Evolutionary conservation across 2,329 filamentous ascomycete species (phyloP), one percentile per base, ranked within the genome.

Genomic region (Cordyceps cateniannulata): DNA sequence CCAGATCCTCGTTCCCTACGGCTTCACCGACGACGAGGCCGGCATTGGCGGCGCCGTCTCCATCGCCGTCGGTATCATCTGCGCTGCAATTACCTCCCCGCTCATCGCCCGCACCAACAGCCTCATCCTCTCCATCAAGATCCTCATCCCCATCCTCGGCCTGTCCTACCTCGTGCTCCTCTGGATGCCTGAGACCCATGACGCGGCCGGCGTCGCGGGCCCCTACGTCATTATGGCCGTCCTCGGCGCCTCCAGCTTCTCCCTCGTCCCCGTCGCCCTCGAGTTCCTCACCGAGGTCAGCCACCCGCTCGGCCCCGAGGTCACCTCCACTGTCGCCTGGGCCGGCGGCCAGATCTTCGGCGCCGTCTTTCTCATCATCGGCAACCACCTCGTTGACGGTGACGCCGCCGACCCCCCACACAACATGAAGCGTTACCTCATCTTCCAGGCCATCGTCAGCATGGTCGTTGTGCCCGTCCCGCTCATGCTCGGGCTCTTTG

Each of bases 21-120:
- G 85, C 68, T 96, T 91, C 81, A 83, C 78, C 62, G 89, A 96
- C 71, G 88, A 88, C 65, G 82, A 96, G 60, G 90, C 93, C 24
- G 95, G 95, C 38, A 93, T 98, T 68, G 91, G 88, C 12, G 95
- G 95, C 65, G 95, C 90, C 0, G 75, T 98, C 9, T 82, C 98
- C 38, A 98, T 98, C 70, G 81, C 96, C 51, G 90, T 95, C 58
- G 95, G 95, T 9, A 85, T 99, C 1, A 80, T 96, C 49, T 75
- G 83, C 5, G 83, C 91, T 0, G 95, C 91, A 16, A 79, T 96
- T 63, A 81, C 85, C 0, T 90, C 88, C 0, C 93, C 93, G 0
- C 80, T 97, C 66, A 84, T 96, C 64, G 95, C 98, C 76, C 85
- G 88, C 57, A 93, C 87, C 60, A 96, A 97, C 73, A 79, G 83